These are phyloP conservation scores for Colletotrichum gloeosporioides DNA, from an alignment of 2,329 filamentous ascomycete genomes.

Conservation along the genomic window DNA sequence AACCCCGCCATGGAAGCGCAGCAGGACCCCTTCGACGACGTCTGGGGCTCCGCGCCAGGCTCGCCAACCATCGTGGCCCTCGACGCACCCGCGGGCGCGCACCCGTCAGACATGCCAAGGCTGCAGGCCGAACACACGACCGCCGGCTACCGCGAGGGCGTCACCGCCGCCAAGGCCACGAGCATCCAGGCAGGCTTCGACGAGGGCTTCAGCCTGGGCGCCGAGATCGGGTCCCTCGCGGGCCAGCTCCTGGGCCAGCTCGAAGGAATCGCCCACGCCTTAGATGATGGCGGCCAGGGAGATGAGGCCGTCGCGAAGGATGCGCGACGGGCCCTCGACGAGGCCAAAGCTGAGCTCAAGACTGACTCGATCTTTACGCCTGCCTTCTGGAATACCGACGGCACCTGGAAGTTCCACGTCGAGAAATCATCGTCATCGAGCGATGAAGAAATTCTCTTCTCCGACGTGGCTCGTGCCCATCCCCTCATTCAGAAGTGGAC, in stretches of 20 bases:
- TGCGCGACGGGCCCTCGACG: constrained; percentile 38
- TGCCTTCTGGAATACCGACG: constrained; percentile 73
- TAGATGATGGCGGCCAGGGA: constrained; percentile 29
- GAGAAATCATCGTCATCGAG: constrained; percentile 29
- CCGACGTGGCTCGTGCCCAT: constrained; percentile 70
- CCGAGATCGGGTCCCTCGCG: constrained; percentile 75
- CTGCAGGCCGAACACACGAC: constrained; percentile 80
- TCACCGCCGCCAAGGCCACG: constrained; percentile 75
- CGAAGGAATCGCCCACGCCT: constrained; percentile 69
- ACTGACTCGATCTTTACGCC: constrained; percentile 67
- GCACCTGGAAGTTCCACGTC: constrained; percentile 73
- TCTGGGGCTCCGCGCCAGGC: constrained; percentile 24
- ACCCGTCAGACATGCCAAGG: constrained; percentile 71
- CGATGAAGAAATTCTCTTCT: constrained; percentile 55
- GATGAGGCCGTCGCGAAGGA: constrained; percentile 21
- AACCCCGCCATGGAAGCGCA: not conserved
- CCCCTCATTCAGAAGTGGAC: constrained; percentile 71
- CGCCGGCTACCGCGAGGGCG: constrained; percentile 88
- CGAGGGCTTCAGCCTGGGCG: constrained; percentile 85
- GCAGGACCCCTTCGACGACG: constrained; percentile 24
- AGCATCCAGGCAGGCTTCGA: constrained; percentile 91
- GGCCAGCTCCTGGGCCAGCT: constrained; percentile 80
- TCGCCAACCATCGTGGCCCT: constrained; percentile 1
- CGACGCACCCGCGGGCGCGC: constrained; percentile 24
- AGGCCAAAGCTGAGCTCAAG: constrained; percentile 64